Base-by-base conservation (phyloP, 2,329 filamentous ascomycete species). In the Didymella pinodella region DNA sequence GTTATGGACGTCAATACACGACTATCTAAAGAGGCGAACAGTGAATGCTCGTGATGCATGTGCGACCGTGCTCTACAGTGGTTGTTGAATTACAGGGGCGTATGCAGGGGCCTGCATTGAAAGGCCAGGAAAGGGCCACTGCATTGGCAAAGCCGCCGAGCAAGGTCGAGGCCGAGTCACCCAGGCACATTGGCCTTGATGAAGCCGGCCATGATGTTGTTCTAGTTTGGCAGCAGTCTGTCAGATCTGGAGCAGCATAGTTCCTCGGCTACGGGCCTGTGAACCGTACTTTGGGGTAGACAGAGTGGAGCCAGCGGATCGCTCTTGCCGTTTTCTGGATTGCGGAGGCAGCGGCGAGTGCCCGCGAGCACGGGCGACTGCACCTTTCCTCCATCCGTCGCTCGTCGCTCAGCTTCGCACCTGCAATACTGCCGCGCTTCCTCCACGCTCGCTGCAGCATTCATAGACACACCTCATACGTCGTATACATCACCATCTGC, bases 311-410 rank as follows among this genome's bases (percentile, higher is more conserved):
- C 53, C 64, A 54, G 62, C 65, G 66, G 66, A 63, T 70, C 65
- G 60, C 49, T 62, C 57, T 65, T 70, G 63, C 65, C 66, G 63
- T 62, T 63, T 65, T 60, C 64, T 57, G 57, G 58, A 65, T 63
- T 69, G 66, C 60, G 66, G 65, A 67, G 62, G 63, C 64, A 61
- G 57, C 63, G 50, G 63, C 65, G 55, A 62, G 56, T 64, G 62
- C 64, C 53, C 60, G 52, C 60, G 64, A 55, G 67, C 66, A 67
- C 67, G 66, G 63, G 53, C 66, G 57, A 55, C 58, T 59, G 46
- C 50, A 54, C 57, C 62, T 41, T 53, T 61, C 55, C 41, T 61
- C 58, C 57, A 60, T 64, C 58, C 49, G 41, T 55, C 56, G 52
- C 57, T 60, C 60, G 41, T 55, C 53, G 51, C 57, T 60, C 60